Evolutionary conservation across 2,329 filamentous ascomycete species (phyloP).

Genomic region (Chaetomiaceae sp.): DNA sequence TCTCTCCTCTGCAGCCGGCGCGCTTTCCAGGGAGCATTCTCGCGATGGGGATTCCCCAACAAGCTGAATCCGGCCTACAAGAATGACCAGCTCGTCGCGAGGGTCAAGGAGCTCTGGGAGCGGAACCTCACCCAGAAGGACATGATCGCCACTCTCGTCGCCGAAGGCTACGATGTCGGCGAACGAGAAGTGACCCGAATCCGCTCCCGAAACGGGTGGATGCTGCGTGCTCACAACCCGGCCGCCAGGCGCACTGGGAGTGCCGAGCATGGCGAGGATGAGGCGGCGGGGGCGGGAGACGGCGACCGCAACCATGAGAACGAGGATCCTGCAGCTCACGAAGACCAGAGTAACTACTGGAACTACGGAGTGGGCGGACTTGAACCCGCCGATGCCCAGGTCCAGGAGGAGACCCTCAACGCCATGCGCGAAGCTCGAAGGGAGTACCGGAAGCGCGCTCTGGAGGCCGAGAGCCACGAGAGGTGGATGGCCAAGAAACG

Average conservation of each 20-base stretch:
- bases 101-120: conserved; percentile 75
- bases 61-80: conserved; percentile 70
- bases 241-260: neutral
- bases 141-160: conserved; percentile 65
- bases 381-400: conserved; percentile 4
- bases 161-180: conserved; percentile 70
- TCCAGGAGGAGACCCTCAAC: conserved; percentile 26
- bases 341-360: conserved; percentile 7
- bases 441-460: conserved; percentile 48
- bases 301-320: neutral
- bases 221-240: conserved; percentile 55
- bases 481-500: conserved; percentile 61
- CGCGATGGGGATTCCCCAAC: conserved; percentile 72
- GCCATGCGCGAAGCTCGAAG: conserved; percentile 40
- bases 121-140: conserved; percentile 66
- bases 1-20: conserved; percentile 54
- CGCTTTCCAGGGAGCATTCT: conserved; percentile 71
- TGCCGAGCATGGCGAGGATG: neutral
- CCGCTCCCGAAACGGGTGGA: conserved; percentile 63
- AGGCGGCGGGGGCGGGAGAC: neutral
- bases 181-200: conserved; percentile 67
- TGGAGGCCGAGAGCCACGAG: conserved; percentile 58
- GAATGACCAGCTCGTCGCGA: conserved; percentile 60
- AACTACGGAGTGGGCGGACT: conserved; percentile 1
- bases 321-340: neutral